These are phyloP conservation scores for Trichophyton schoenleinii DNA, from an alignment of 2,329 filamentous ascomycete genomes.

Conservation along the genomic window DNA sequence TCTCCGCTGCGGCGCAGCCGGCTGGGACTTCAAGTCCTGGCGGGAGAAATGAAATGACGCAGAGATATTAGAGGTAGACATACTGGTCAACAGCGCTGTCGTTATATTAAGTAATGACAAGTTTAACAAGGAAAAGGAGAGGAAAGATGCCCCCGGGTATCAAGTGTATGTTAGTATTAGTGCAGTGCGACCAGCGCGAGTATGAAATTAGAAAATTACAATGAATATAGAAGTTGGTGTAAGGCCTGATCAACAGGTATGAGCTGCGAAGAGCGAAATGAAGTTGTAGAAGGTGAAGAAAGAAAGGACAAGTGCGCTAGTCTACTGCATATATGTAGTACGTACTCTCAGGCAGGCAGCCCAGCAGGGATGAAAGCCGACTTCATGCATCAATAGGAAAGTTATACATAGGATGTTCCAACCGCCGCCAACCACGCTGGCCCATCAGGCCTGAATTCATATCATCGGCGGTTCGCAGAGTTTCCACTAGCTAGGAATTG, in stretches of 20 bases:
- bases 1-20: neutral
- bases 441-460: neutral
- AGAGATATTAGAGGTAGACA: slow-evolving; percentile 1
- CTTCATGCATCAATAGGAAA: slow-evolving; percentile 3
- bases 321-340: slow-evolving; percentile 2
- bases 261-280: slow-evolving; percentile 1
- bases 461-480: neutral
- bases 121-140: neutral
- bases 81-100: slow-evolving; percentile 2
- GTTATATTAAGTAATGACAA: neutral
- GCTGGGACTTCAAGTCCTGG: neutral
- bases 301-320: neutral
- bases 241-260: slow-evolving; percentile 1
- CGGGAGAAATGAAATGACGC: neutral
- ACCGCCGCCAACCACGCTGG: neutral
- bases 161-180: neutral
- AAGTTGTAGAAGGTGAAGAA: neutral
- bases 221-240: neutral
- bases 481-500: neutral
- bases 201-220: neutral
- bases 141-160: slow-evolving; percentile 2
- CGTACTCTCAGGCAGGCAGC: neutral
- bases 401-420: neutral
- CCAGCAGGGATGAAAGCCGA: neutral
- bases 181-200: slow-evolving; percentile 1